Conservation (phyloP, 805 yeast species). For the Saccharomyces jurei region DNA sequence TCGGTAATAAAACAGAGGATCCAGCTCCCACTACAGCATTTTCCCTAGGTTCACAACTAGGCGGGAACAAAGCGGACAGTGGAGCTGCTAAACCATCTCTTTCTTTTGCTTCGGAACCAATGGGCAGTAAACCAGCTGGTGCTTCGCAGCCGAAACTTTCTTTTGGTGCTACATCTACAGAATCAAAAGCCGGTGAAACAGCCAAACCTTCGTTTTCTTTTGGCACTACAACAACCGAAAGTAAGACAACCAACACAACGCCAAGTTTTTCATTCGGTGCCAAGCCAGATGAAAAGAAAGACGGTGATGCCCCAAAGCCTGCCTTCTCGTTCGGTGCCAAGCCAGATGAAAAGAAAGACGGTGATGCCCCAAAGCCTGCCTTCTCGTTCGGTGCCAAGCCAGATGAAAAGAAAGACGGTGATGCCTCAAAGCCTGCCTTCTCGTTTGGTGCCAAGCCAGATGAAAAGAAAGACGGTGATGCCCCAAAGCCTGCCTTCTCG, state of each 20-base stretch:
- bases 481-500: slow-evolving; percentile 13
- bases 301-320: slow-evolving; percentile 4
- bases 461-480: slow-evolving; percentile 5
- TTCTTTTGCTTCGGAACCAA: slow-evolving; percentile 9
- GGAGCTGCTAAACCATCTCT: slow-evolving; percentile 13
- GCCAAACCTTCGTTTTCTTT: slow-evolving; percentile 9
- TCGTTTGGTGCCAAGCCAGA: slow-evolving; percentile 13
- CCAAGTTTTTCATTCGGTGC: not conserved
- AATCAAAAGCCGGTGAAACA: slow-evolving; percentile 3
- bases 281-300: slow-evolving; percentile 2
- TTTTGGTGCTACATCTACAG: slow-evolving; percentile 1
- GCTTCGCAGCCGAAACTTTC: slow-evolving; percentile 4
- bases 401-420: slow-evolving; percentile 6
- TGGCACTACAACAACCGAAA: slow-evolving; percentile 5
- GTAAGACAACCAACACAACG: slow-evolving; percentile 2
- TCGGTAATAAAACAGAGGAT: not conserved
- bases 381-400: slow-evolving; percentile 14
- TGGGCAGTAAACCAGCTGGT: slow-evolving; percentile 1
- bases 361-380: slow-evolving; percentile 8
- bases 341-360: not conserved
- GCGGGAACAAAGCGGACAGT: not conserved
- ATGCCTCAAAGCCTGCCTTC: slow-evolving; percentile 8
- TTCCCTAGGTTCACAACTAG: slow-evolving; percentile 1
- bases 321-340: slow-evolving; percentile 13
- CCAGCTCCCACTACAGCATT: slow-evolving; percentile 2